Conservation (phyloP, 208 protist species). For the Leishmania major region DNA sequence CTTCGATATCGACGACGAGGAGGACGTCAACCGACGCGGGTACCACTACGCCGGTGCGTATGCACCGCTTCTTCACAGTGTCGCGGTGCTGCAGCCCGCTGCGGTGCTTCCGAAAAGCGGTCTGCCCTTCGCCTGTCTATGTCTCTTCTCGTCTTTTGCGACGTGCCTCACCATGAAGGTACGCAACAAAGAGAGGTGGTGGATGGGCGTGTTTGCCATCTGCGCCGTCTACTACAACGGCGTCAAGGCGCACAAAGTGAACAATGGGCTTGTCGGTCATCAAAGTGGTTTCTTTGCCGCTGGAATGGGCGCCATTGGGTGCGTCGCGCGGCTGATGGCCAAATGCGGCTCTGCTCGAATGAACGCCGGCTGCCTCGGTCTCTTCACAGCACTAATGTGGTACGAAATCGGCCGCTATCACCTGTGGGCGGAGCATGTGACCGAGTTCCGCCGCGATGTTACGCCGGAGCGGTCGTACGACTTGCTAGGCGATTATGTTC, state of each 20-base stretch:
- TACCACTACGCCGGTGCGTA: slow-evolving; percentile 78
- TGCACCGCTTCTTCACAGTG: slow-evolving; percentile 47
- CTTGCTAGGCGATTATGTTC: slow-evolving; percentile 77
- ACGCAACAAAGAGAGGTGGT: slow-evolving; percentile 83
- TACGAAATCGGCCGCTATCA: slow-evolving; percentile 88
- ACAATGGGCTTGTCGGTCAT: slow-evolving; percentile 84
- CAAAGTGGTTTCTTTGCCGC: slow-evolving; percentile 86
- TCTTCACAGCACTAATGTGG: slow-evolving; percentile 74
- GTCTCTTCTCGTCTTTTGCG: slow-evolving; percentile 52
- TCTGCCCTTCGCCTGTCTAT: slow-evolving; percentile 45
- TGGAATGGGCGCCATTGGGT: slow-evolving; percentile 75
- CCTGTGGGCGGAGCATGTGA: slow-evolving; percentile 74
- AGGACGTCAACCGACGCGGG: slow-evolving; percentile 50
- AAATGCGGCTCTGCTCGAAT: slow-evolving; percentile 35
- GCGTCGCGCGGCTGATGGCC: slow-evolving; percentile 50
- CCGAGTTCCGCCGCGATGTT: slow-evolving; percentile 62
- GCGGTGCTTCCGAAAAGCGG: slow-evolving; percentile 61
- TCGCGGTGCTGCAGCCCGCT: slow-evolving; percentile 51
- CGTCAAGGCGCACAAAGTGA: slow-evolving; percentile 86
- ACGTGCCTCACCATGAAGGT: slow-evolving; percentile 80
- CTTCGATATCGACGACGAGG: slow-evolving; percentile 52
- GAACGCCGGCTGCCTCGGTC: slow-evolving; percentile 40
- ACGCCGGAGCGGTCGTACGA: slow-evolving; percentile 69
- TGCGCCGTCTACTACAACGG: slow-evolving; percentile 77
- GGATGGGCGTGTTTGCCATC: slow-evolving; percentile 82